phyloP scores from a whole-genome alignment of 106 monocot genomes.

The Posidonia australis region DNA sequence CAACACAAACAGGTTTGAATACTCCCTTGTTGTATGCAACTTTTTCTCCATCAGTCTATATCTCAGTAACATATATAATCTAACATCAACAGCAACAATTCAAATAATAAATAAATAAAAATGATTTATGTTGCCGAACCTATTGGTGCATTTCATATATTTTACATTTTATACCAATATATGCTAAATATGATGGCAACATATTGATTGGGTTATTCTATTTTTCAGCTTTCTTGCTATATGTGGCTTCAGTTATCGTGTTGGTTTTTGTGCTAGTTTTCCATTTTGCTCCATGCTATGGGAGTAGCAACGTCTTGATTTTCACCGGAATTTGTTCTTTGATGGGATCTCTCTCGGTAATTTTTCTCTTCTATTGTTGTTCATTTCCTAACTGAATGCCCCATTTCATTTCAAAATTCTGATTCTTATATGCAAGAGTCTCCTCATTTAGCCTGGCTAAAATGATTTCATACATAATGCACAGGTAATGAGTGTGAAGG shows the following conservation, averaged over 20 bases:
- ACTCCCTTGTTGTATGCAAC: no score
- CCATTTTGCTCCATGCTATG: constrained; percentile 63
- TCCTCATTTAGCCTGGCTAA: not conserved
- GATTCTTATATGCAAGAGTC: not conserved
- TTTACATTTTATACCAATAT: no score
- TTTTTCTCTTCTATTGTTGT: not conserved
- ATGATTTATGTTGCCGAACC: no score
- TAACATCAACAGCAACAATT: not conserved
- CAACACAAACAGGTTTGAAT: constrained; percentile 52
- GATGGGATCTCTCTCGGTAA: constrained; percentile 79
- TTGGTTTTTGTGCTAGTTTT: constrained; percentile 56
- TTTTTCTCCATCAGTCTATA: no score
- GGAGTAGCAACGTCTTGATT: constrained; percentile 60
- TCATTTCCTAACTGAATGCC: not conserved
- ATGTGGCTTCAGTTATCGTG: constrained; percentile 55
- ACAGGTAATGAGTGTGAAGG: constrained; percentile 86
- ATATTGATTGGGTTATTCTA: constrained; percentile 9
- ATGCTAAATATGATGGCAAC: not conserved
- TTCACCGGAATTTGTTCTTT: constrained; percentile 69
- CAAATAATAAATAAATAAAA: no score
- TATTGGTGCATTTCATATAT: not conserved
- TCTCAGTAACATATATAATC: not conserved
- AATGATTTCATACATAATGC: not conserved
- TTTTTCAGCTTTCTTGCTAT: constrained; percentile 68
- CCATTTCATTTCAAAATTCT: no score